Base-by-base conservation (phyloP, 129 eudicot species). In the Flaveria sonorensis region DNA sequence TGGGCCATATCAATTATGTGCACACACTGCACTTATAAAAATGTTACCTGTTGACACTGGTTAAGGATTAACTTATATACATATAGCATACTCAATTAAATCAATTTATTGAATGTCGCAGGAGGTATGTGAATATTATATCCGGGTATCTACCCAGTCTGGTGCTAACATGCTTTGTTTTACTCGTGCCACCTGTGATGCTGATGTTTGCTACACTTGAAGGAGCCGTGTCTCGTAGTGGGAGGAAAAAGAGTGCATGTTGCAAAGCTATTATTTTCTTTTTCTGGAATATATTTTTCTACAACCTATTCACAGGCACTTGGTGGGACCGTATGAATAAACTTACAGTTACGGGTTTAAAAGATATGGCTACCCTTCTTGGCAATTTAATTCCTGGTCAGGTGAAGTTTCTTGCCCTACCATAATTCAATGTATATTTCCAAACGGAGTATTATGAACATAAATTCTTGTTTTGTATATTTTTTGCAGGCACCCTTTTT, bases 141-240 rank as follows among this genome's bases (percentile, higher is more conserved):
- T 88, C 90, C 1, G 99, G 99, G 73, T 94, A 94, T 73, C 88
- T 94, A 13, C 99, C 99, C 20, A 94, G 97, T 86, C 85, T 87
- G 68, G 83, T 94, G 73, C 82, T 94, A 81, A 89, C 83, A 52
- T 62, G 89, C 53, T 94, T 94, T 48, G 83, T 87, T 18, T 85
- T 74, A 66, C 77, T 83, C 32, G 94, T 89, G 36, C 96, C 97
- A 7, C 99, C 99, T 21, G 21, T 91, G 20, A 94, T 94, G 99
- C 43, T 89, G 70, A 72, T 92, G 46, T 94, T 94, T 76, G 88
- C 99, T 32, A 89, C 96, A 21, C 68, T 94, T 59, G 99, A 94
- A 84, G 99, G 99, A 57, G 55, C 89, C 4, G 81, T 91, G 43
- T 88, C 99, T 63, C 99, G 93, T 26, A 94, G 99, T 77, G 81